Base-by-base conservation (phyloP, 1,139 yeast genomes). In the Candida sojae region DNA sequence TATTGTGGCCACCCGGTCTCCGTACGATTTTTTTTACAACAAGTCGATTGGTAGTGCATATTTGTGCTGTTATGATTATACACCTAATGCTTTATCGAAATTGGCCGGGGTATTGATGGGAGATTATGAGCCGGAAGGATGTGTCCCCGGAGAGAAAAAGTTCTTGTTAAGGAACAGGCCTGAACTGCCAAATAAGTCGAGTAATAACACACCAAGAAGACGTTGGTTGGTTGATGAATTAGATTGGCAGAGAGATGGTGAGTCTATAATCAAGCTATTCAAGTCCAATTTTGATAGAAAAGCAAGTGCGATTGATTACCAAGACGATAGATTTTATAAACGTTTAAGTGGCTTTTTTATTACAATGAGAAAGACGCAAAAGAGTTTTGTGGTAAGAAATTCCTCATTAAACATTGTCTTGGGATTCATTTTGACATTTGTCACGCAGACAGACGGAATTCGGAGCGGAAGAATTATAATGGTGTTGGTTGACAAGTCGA, bases 181-280 rank as follows among this genome's bases (percentile, higher is more conserved):
- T 47, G 55, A 54, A 46, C 35, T 50, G 32, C 43, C 53, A 40
- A 60, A 57, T 21, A 55, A 50, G 11, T 41, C 51, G 5, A 48
- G 54, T 11, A 39, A n/a, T 30, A 35, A 7, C 2, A 52, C 62
- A 6, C 71, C 77, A 4, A 71, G 70, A 50, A 68, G 83, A 51
- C 61, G 76, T 49, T 83, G 88, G 88, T 69, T 83, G 40, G 88
- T 83, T 17, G 88, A 83, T 55, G 81, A 75, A 51, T 79, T 82
- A 59, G 75, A 78, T 50, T 58, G 77, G 38, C 68, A 68, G 12
- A 67, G 86, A 41, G 88, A 83, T 58, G 73, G 82, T 72, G 62
- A 71, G 10, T 76, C 82, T 25, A 66, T 83, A 37, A 67, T 74
- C 17, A 68, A 70, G 26, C 63, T 83, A 45, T 63, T 75, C 65